Evolutionary conservation across 768 basidiomycete species (phyloP), one percentile per base, ranked within the genome.

Genomic region (Sporobolomyces pararoseus): DNA sequence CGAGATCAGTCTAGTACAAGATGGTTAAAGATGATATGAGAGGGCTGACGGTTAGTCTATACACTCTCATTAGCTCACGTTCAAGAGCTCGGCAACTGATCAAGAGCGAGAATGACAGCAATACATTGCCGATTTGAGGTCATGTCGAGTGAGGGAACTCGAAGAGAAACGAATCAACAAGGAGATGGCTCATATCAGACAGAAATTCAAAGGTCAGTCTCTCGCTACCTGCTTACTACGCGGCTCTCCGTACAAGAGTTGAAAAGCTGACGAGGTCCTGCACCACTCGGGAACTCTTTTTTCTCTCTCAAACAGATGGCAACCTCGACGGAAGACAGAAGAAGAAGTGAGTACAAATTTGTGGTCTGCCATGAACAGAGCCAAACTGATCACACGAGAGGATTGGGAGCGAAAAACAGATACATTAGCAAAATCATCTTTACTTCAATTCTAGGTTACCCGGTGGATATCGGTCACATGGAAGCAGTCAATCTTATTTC

Each of bases 111-210:
- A 47, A 14, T 47, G 46, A 23, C 46, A 73, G 73, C 73, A 74
- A 71, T 74, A 98, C 84, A 99, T 99, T 79, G 94, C 95, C 79
- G 96, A 99, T 81, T 90, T 99, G 77, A 89, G 96, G 65, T 93
- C 96, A 58, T 95, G 95, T 58, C 84, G 95, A 66, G 94, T 98
- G 27, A 86, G 95, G 63, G 96, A 99, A 80, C 82, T 98, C 61
- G 96, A 99, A 79, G 95, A 98, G 84, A 98, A 97, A 81, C 84
- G 96, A 64, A 96, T 99, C 76, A 99, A 99, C 82, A 94, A 97
- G 81, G 96, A 99, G 82, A 98, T 99, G 96, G 96, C 96, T 1
- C 97, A 99, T 77, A 99, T 99, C 72, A 84, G 96, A 70, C 95
- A 96, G 84, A 92, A 95, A 80, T 98, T 99, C 84, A 97, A 97